Base-by-base conservation (phyloP, 768 basidiomycete genomes). In the Agaricus blazei region DNA sequence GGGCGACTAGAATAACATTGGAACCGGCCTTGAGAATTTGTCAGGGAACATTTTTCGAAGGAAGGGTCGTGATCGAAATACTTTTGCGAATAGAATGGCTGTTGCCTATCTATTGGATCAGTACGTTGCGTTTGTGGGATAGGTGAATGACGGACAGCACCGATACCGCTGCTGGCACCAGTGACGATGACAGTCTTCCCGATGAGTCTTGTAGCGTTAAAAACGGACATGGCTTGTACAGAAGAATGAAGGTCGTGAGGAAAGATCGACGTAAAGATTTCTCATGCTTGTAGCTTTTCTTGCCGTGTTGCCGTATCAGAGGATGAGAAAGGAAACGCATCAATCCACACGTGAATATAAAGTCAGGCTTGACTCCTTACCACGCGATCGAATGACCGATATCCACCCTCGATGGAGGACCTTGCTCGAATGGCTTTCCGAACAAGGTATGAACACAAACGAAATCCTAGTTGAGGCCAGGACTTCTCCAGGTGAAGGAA, bases 151-250 rank as follows among this genome's bases (percentile, higher is more conserved):
- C 86, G 66, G 64, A 91, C 90, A 53, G 91, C 88, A 54, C 93
- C 93, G 60, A 96, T 96, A 43, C 93, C 93, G 42, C 87, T 82
- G 66, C 88, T 90, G 3, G 93, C 93, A 23, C 93, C 93, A 28
- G 93, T 96, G 58, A 96, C 80, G 48, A 96, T 80, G 56, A 93
- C 88, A 34, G 85, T 91, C 71, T 93, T 93, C 63, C 87, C 88
- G 40, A 87, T 67, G n/a, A 93, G 72, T 62, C 88, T 84, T 50
- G 88, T 81, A 42, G 87, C 77, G 67, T 88, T 88, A 80, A 93
- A 93, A 51, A 93, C 69, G 31, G 89, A 86, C 89, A 90, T 90
- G 26, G 49, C 37, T 40, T 47, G 36, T 29, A 43, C 52, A 46
- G 27, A 42, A 44, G 19, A 36, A 37, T 31, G 29, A 53, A 49